Conservation (phyloP, 768 basidiomycete genomes). For the Russula abietina region DNA sequence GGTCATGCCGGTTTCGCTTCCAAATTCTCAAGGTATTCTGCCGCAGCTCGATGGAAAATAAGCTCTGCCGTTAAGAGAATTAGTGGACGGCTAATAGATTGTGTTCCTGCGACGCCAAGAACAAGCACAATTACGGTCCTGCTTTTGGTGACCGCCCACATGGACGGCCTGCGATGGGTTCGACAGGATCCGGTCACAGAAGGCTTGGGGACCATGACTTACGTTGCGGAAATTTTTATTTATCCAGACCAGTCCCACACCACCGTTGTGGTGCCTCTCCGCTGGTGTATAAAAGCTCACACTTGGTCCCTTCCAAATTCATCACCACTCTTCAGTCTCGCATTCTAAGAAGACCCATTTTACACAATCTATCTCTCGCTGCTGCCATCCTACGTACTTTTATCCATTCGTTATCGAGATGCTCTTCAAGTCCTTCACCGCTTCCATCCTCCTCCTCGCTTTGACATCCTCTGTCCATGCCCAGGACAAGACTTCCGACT, state of each 20-base stretch:
- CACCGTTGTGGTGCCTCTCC: neutral
- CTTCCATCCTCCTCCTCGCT: conserved; percentile 33
- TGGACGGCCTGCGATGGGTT: neutral
- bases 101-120: neutral
- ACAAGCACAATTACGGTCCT: too few species aligned
- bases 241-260: neutral
- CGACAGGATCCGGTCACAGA: neutral
- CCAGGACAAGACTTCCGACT: too few species aligned
- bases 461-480: conserved; percentile 36
- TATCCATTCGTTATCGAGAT: conserved; percentile 11
- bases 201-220: neutral
- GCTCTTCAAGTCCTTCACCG: conserved; percentile 30
- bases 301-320: neutral
- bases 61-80: too few species aligned
- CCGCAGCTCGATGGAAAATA: neutral
- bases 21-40: neutral
- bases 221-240: neutral
- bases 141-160: too few species aligned
- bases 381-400: neutral
- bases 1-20: neutral
- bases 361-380: neutral
- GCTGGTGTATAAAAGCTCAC: conserved; percentile 1
- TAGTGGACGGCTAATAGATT: too few species aligned
- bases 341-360: neutral
- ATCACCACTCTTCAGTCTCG: neutral